Conservation (phyloP, 164 flowering plant genomes). For the Akebia trifoliata region DNA sequence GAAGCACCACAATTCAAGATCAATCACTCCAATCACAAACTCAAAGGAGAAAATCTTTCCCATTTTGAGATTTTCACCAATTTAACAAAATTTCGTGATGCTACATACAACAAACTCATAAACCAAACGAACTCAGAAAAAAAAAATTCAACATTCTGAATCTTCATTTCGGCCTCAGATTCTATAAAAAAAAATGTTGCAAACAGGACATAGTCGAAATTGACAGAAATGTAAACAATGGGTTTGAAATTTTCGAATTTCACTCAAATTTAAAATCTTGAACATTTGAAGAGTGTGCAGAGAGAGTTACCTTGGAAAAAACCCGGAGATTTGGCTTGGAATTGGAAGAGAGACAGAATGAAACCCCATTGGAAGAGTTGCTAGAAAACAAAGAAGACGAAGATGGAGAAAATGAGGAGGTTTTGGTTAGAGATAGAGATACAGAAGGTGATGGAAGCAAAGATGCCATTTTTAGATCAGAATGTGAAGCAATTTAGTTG, state of each 20-base stretch:
- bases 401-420: slow-evolving; percentile 11
- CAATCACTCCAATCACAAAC: too few relatives aligned
- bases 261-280: neutral
- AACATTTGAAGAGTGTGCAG: neutral
- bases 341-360: slow-evolving; percentile 30
- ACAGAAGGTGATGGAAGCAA: slow-evolving; percentile 31
- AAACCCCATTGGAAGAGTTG: slow-evolving; percentile 19
- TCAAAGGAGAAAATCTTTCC: too few relatives aligned
- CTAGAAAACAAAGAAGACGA: slow-evolving; percentile 6
- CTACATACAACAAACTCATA: too few relatives aligned
- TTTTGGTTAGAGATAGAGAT: slow-evolving; percentile 19
- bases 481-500: neutral
- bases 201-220: neutral
- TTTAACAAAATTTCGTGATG: too few relatives aligned
- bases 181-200: too few relatives aligned
- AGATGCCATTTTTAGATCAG: slow-evolving; percentile 14
- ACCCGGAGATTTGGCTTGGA: slow-evolving; percentile 34
- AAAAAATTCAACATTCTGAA: too few relatives aligned
- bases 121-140: too few relatives aligned
- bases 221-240: neutral
- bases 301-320: slow-evolving; percentile 30
- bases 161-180: too few relatives aligned
- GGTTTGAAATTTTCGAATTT: neutral
- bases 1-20: too few relatives aligned
- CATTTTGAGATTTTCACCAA: too few relatives aligned